These are phyloP conservation scores for Penicillium sp. DNA, from an alignment of 2,329 filamentous ascomycete genomes.

Conservation along the genomic window DNA sequence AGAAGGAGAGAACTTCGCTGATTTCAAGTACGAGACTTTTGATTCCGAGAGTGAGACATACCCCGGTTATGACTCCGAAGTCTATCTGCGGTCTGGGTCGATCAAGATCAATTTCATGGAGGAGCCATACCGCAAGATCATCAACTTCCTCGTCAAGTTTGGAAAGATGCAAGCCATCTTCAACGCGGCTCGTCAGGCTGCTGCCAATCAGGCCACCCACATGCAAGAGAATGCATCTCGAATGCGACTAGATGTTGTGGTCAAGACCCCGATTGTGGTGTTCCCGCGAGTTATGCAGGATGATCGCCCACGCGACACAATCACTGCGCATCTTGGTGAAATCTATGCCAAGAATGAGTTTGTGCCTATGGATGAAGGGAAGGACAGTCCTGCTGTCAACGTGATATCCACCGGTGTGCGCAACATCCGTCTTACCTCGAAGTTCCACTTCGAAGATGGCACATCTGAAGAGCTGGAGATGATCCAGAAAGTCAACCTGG, in stretches of 20 bases:
- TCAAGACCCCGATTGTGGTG: conserved; percentile 94
- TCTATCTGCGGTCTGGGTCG: conserved; percentile 87
- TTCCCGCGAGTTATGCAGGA: conserved; percentile 79
- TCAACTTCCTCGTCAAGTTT: conserved; percentile 97
- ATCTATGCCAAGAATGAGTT: conserved; percentile 97
- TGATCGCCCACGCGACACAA: conserved; percentile 71
- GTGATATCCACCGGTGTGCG: conserved; percentile 88
- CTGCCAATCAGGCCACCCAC: conserved; percentile 88
- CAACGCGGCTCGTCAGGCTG: conserved; percentile 92
- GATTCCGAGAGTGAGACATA: conserved; percentile 75
- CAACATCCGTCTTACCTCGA: conserved; percentile 86
- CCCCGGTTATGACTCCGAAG: conserved; percentile 90
- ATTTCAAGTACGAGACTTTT: conserved; percentile 97
- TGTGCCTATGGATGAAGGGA: conserved; percentile 75
- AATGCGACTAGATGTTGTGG: conserved; percentile 89
- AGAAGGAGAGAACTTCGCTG: conserved; percentile 90
- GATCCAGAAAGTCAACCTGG: conserved; percentile 94
- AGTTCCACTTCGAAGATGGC: conserved; percentile 75
- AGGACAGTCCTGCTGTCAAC: conserved; percentile 75
- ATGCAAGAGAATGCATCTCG: conserved; percentile 87
- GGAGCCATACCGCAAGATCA: conserved; percentile 96
- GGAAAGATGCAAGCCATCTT: conserved; percentile 99
- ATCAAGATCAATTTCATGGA: conserved; percentile 97
- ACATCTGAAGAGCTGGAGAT: conserved; percentile 85
- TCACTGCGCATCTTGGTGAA: conserved; percentile 93